phyloP scores from a whole-genome alignment of 2,329 filamentous ascomycete species.

The Coniella lustricola region DNA sequence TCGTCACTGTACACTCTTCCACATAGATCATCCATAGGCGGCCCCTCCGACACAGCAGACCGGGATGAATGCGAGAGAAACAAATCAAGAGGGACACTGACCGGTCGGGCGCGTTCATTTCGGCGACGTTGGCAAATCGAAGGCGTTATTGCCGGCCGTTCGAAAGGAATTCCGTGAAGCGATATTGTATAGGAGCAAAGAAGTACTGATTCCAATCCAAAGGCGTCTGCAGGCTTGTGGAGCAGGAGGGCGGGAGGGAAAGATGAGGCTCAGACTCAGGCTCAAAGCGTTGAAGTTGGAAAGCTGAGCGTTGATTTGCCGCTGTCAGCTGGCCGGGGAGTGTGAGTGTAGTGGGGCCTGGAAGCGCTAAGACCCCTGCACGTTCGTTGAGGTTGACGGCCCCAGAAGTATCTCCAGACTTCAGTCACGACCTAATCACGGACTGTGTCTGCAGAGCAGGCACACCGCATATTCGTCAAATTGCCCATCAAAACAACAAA shows the following conservation, averaged over 20 bases:
- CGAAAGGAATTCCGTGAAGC: too few species aligned
- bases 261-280: neutral
- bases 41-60: neutral
- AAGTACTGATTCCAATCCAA: neutral
- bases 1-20: too few species aligned
- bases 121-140: slow-evolving; percentile 17
- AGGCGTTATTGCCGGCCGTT: too few species aligned
- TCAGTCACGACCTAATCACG: too few species aligned
- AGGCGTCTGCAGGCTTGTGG: neutral
- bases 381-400: neutral
- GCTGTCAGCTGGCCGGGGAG: neutral
- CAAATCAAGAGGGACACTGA: slow-evolving; percentile 26
- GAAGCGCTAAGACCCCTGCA: neutral
- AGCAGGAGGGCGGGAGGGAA: neutral
- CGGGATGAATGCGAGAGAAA: slow-evolving; percentile 2
- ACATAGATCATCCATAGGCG: too few species aligned
- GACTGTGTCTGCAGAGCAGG: too few species aligned
- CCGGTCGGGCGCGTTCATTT: slow-evolving; percentile 53
- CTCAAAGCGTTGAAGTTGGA: slow-evolving; percentile 5
- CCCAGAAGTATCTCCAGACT: too few species aligned
- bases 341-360: neutral
- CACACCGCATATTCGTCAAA: too few species aligned
- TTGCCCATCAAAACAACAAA: too few species aligned
- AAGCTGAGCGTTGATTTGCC: slow-evolving; percentile 6
- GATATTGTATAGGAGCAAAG: neutral